phyloP scores from a whole-genome alignment of 2,329 filamentous ascomycete genomes.

The Corinectria fuckeliana region DNA sequence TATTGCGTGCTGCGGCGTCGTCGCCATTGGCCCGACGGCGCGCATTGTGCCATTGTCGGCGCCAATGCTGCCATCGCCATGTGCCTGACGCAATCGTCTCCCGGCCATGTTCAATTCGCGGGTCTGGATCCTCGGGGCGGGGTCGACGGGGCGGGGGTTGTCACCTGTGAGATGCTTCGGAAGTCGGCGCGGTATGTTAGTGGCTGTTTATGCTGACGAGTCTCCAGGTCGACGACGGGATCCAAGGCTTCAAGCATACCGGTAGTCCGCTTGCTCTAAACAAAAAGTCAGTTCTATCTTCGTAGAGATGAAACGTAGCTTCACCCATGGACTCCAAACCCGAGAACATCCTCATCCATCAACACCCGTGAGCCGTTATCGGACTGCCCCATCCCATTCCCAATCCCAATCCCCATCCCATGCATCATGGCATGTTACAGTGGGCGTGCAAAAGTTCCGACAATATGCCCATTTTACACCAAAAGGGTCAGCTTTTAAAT shows the following conservation, averaged over 20 bases:
- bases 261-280: neutral
- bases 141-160: neutral
- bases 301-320: neutral
- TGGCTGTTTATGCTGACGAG: neutral
- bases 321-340: neutral
- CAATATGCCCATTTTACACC: too few species aligned
- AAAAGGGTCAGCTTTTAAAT: too few species aligned
- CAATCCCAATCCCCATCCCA: neutral
- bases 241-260: neutral
- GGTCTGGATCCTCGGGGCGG: slow-evolving; percentile 12
- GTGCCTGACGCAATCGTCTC: slow-evolving; percentile 36
- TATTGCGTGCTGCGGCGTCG: slow-evolving; percentile 36
- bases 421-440: neutral
- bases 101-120: slow-evolving; percentile 2
- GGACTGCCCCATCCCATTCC: neutral
- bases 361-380: neutral
- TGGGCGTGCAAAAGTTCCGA: too few species aligned
- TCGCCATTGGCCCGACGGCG: slow-evolving; percentile 23
- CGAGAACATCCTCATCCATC: neutral
- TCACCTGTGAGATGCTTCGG: slow-evolving; percentile 13
- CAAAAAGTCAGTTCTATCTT: neutral
- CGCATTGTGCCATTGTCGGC: slow-evolving; percentile 34
- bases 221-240: neutral
- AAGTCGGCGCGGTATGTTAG: slow-evolving; percentile 18
- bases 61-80: slow-evolving; percentile 36